Evolutionary conservation across 257 asterid species (phyloP).

Genomic region (Gentiana straminea): DNA sequence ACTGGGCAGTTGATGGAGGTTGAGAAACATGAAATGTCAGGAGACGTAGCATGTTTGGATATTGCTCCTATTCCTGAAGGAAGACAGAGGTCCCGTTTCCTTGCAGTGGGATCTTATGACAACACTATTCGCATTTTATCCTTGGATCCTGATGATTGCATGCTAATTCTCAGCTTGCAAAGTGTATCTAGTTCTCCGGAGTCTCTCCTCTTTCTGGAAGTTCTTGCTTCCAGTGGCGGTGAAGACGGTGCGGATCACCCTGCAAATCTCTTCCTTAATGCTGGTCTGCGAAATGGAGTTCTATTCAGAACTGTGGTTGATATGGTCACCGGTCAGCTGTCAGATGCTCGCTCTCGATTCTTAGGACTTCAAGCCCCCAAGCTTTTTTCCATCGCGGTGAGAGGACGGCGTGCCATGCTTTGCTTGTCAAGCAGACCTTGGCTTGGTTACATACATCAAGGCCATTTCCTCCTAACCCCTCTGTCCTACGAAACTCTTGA

Average conservation of each 20-base stretch:
- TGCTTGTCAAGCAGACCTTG: constrained; percentile 98
- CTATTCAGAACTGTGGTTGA: constrained; percentile 94
- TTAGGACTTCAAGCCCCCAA: constrained; percentile 93
- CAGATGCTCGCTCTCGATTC: constrained; percentile 97
- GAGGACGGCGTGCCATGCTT: constrained; percentile 94
- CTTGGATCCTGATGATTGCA: constrained; percentile 93
- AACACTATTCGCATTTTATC: constrained; percentile 88
- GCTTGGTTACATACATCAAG: constrained; percentile 98
- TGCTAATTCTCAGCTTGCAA: constrained; percentile 92
- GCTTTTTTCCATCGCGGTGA: constrained; percentile 73
- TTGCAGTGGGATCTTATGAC: constrained; percentile 98
- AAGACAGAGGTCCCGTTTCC: constrained; percentile 93
- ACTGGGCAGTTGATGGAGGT: constrained; percentile 99
- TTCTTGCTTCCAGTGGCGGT: constrained; percentile 96
- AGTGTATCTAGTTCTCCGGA: constrained; percentile 97
- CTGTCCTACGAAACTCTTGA: constrained; percentile 92
- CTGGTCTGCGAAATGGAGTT: constrained; percentile 91
- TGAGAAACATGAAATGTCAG: constrained; percentile 98
- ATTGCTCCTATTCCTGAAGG: constrained; percentile 99
- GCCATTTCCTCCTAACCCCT: constrained; percentile 94
- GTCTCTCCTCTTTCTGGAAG: constrained; percentile 95
- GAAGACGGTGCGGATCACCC: constrained; percentile 99
- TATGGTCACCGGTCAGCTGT: constrained; percentile 95
- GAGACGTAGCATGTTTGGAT: constrained; percentile 97
- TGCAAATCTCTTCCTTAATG: constrained; percentile 88